Evolutionary conservation across 495 filamentous ascomycete species (phyloP), one percentile per base, ranked within the genome.

Genomic region (Penicillium verhagenii): DNA sequence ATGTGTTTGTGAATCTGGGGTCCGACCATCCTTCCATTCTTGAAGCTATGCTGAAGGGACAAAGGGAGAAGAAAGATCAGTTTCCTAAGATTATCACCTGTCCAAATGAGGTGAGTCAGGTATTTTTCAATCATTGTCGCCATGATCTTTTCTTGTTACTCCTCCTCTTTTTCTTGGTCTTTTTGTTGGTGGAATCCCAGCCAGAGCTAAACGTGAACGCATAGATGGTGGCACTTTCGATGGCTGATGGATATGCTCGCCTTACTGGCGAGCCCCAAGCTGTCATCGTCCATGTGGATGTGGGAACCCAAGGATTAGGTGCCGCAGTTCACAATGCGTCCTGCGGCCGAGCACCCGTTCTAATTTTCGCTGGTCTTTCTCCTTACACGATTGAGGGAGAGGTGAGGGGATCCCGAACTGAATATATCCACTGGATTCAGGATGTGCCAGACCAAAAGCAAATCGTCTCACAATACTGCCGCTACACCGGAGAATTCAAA

Each of bases 341-440:
- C 23, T 88, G 87, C 50, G 92, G 93, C 1, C 86, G 93, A 28
- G 87, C 90, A 1, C 93, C 93, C 0, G 86, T 97, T 11, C 70
- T 97, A 26, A 88, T 97, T 23, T 96, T 97, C 64, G 93, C 93
- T 1, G 93, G 93, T 10, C 74, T 97, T 5, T 90, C 86, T 3
- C 93, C 93, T 0, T 95, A 88, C 63, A 97, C 93, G 2, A 83
- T 90, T 31, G 92, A 97, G 59, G 93, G 93, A 4, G 93, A 97
- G 72, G 82, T 91, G 77, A 80, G 90, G 19, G 93, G 93, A 2
- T 90, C 85, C 4, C 80, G 93, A 38, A 96, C 91, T 0, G 93
- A 97, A 71, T 97, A 93, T 67, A 97, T 96, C 63, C 93, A 97
- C 65, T 97, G 93, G 90, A 92, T 96, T 37, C 93, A 97, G 64